Evolutionary conservation across 2,329 filamentous ascomycete species (phyloP).

Genomic region (Cytospora leucostoma): DNA sequence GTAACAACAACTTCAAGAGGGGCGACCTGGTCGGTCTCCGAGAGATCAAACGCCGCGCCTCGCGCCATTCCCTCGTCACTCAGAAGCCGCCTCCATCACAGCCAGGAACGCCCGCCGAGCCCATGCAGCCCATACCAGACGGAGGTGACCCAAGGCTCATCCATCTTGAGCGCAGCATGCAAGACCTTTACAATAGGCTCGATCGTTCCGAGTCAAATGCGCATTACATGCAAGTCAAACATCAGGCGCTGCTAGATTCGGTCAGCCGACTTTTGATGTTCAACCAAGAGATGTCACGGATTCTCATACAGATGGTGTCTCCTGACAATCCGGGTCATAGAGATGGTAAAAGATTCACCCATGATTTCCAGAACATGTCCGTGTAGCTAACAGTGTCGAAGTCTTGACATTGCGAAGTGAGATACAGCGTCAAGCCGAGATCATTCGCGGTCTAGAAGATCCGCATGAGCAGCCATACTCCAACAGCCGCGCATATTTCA

Average conservation of each 20-base stretch:
- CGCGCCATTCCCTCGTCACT: conserved; percentile 88
- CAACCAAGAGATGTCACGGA: conserved; percentile 80
- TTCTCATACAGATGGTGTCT: conserved; percentile 71
- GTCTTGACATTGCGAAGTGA: conserved; percentile 60
- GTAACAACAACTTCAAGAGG: conserved; percentile 94
- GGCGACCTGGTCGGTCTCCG: conserved; percentile 88
- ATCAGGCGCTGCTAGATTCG: conserved; percentile 79
- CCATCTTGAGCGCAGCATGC: conserved; percentile 77
- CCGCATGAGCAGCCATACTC: conserved; percentile 67
- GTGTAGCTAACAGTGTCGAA: conserved; percentile 39
- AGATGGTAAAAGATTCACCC: no score
- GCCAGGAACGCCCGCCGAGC: conserved; percentile 81
- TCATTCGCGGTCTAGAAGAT: conserved; percentile 59
- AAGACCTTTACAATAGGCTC: conserved; percentile 75
- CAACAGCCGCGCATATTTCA: conserved; percentile 66
- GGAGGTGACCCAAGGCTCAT: conserved; percentile 73
- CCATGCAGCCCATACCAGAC: conserved; percentile 71
- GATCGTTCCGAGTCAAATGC: conserved; percentile 82
- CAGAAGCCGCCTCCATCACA: conserved; percentile 76
- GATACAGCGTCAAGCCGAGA: conserved; percentile 62
- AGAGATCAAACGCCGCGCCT: conserved; percentile 94
- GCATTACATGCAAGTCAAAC: conserved; percentile 76
- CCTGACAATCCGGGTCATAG: conserved; percentile 76
- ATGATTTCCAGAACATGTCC: conserved; percentile 25
- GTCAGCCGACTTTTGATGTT: conserved; percentile 71